Evolutionary conservation across 2,329 filamentous ascomycete species (phyloP).

Genomic region (Dichotomopilus funicola): DNA sequence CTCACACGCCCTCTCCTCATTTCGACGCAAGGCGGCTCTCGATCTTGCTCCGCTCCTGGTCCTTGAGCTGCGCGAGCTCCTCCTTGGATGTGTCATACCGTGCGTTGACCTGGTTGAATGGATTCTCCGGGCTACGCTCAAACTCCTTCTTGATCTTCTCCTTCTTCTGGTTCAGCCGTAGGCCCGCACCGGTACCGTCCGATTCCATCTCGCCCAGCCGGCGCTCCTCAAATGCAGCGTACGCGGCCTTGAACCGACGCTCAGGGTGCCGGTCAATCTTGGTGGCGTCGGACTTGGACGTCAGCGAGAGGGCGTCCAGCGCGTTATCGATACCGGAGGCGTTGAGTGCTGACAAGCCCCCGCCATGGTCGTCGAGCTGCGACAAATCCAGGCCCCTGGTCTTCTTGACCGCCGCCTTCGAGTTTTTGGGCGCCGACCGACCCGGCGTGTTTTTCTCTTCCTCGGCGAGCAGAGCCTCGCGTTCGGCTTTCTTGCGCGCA

Average conservation of each 20-base stretch:
- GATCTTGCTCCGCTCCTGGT: slow-evolving; percentile 64
- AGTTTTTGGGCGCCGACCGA: slow-evolving; percentile 57
- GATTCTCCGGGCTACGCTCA: slow-evolving; percentile 89
- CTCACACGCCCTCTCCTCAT: slow-evolving; percentile 4
- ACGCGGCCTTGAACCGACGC: slow-evolving; percentile 79
- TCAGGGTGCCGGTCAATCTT: slow-evolving; percentile 89
- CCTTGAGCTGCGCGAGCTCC: slow-evolving; percentile 61
- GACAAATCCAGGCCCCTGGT: slow-evolving; percentile 66
- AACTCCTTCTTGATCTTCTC: slow-evolving; percentile 87
- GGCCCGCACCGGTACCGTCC: slow-evolving; percentile 64
- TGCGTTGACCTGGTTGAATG: slow-evolving; percentile 79
- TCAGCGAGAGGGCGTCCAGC: slow-evolving; percentile 73
- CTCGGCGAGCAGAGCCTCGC: slow-evolving; percentile 71
- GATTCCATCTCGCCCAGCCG: slow-evolving; percentile 77
- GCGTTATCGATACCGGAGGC: slow-evolving; percentile 90
- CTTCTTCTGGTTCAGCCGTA: slow-evolving; percentile 78
- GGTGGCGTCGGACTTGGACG: slow-evolving; percentile 48
- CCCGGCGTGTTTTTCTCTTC: slow-evolving; percentile 65
- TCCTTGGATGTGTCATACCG: slow-evolving; percentile 72
- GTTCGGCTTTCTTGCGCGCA: slow-evolving; percentile 86
- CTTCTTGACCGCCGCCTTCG: slow-evolving; percentile 63
- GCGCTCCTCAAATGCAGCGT: slow-evolving; percentile 72
- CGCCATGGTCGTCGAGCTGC: slow-evolving; percentile 60
- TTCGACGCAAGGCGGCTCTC: slow-evolving; percentile 57
- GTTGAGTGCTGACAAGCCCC: slow-evolving; percentile 54